Percentiles rank a stretch among this genome's conserved stretches.
phyloP scores from a whole-genome alignment of 2,329 filamentous ascomycete genomes.

The Cordyceps cicadae region DNA sequence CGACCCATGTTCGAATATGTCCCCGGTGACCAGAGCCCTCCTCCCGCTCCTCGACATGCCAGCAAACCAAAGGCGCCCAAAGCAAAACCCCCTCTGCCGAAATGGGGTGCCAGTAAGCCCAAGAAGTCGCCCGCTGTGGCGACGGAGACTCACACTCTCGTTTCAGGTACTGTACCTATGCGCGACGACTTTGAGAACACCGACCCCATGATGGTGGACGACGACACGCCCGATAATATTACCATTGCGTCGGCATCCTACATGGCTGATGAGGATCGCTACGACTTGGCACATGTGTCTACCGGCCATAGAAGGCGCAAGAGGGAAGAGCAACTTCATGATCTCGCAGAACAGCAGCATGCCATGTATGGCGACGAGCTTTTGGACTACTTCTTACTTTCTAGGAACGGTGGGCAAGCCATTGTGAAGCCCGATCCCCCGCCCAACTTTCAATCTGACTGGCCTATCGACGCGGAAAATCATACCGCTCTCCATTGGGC shows the following conservation, averaged over 20 bases:
- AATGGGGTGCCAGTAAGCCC: conserved; percentile 36
- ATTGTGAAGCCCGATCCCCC: conserved; percentile 71
- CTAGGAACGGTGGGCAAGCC: conserved; percentile 62
- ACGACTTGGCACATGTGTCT: conserved; percentile 57
- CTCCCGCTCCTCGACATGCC: conserved; percentile 86
- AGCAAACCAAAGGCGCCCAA: conserved; percentile 76
- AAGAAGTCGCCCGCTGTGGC: neutral
- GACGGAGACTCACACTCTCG: neutral
- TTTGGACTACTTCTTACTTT: conserved; percentile 90
- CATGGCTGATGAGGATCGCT: conserved; percentile 73
- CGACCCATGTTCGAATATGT: conserved; percentile 83
- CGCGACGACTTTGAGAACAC: conserved; percentile 58
- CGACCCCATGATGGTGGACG: conserved; percentile 57
- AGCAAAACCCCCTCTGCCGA: conserved; percentile 41
- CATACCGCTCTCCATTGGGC: conserved; percentile 97
- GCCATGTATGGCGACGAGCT: conserved; percentile 87
- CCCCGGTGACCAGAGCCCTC: conserved; percentile 77
- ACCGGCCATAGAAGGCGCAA: conserved; percentile 68
- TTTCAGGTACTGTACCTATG: conserved; percentile 12
- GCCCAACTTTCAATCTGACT: conserved; percentile 77
- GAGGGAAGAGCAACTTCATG: conserved; percentile 54
- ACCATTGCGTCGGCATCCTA: conserved; percentile 80
- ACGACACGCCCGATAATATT: conserved; percentile 74
- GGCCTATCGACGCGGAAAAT: conserved; percentile 84
- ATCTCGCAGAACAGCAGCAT: conserved; percentile 71